Base-by-base conservation (phyloP, 2,329 filamentous ascomycete species). In the Colletotrichum siamense region DNA sequence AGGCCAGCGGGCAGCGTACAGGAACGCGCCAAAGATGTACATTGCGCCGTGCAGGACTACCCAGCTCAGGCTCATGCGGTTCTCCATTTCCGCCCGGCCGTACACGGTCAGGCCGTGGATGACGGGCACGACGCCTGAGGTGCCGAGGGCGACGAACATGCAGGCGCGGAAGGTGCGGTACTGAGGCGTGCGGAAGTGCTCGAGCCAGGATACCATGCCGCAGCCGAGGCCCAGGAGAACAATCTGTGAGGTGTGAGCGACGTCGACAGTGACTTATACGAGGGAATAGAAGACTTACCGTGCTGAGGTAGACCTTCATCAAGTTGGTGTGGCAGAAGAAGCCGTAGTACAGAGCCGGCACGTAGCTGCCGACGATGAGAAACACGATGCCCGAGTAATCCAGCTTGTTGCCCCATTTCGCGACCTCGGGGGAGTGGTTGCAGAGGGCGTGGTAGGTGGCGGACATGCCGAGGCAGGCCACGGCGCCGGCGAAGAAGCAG, bases 381-480 rank as follows among this genome's bases (percentile, higher is more conserved):
- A 93, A 92, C 34, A 99, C 95, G 80, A 99, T 99, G 8, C 97
- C 97, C 7, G 96, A 92, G 83, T 99, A 99, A 83, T 99, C 97
- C 73, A 99, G 87, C 84, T 98, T 95, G 83, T 99, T 99, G 13
- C 96, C 96, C 88, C 95, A 95, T 77, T 91, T 93, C 3, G 94
- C 93, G 16, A 98, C 95, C 3, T 86, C 85, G 49, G 92, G 91
- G 22, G 95, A 97, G 84, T 99, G 97, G 79, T 98, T 98, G 26
- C 90, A 92, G 64, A 98, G 91, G 3, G 95, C 91, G 83, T 99
- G 97, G 83, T 93, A 99, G 4, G 94, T 94, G 7, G 95, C 94
- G 79, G 94, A 96, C 93, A 96, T 95, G 26, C 94, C 93, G 69
- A 97, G 87, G 80, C 95, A 96, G 39, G 92, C 81, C 32, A 92